Conservation (phyloP, 192 early-diverging fungal species). For the Spizellomyces punctatus region DNA sequence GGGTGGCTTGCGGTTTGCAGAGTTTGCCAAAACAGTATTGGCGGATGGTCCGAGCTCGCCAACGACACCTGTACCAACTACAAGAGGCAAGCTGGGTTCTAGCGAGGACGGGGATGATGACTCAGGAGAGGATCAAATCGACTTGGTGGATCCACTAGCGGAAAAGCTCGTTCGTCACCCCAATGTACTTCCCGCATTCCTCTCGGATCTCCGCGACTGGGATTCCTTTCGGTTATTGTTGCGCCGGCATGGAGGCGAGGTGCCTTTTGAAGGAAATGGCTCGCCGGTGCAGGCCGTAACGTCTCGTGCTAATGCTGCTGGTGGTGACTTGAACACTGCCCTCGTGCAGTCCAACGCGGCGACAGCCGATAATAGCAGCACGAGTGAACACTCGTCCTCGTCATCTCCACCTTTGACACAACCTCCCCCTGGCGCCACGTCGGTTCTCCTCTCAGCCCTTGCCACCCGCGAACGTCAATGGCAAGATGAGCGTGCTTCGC, state of each 20-base stretch:
- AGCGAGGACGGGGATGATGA: not conserved
- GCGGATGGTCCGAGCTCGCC: slow-evolving; percentile 6
- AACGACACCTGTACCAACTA: not conserved
- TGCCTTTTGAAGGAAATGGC: slow-evolving; percentile 1
- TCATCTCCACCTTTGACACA: not conserved
- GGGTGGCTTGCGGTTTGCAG: slow-evolving; percentile 22
- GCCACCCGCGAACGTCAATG: slow-evolving; percentile 26
- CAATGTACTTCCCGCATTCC: slow-evolving; percentile 29
- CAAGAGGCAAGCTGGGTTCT: not conserved
- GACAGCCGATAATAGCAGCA: not conserved
- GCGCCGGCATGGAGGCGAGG: slow-evolving; percentile 27
- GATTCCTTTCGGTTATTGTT: slow-evolving; percentile 35
- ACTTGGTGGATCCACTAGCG: slow-evolving; percentile 29
- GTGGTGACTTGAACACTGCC: not conserved
- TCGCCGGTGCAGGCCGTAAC: slow-evolving; percentile 2
- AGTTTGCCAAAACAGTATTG: slow-evolving; percentile 35
- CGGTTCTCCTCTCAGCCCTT: slow-evolving; percentile 17
- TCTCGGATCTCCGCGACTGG: slow-evolving; percentile 38
- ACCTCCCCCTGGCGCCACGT: not conserved
- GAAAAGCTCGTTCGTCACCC: slow-evolving; percentile 29
- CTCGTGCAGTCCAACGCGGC: not conserved
- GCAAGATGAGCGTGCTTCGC: slow-evolving; percentile 33
- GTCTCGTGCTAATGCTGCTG: not conserved
- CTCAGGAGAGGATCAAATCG: slow-evolving; percentile 10
- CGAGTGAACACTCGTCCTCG: not conserved